Conservation (phyloP, 495 filamentous ascomycete species). For the Cladorrhinum samala region DNA sequence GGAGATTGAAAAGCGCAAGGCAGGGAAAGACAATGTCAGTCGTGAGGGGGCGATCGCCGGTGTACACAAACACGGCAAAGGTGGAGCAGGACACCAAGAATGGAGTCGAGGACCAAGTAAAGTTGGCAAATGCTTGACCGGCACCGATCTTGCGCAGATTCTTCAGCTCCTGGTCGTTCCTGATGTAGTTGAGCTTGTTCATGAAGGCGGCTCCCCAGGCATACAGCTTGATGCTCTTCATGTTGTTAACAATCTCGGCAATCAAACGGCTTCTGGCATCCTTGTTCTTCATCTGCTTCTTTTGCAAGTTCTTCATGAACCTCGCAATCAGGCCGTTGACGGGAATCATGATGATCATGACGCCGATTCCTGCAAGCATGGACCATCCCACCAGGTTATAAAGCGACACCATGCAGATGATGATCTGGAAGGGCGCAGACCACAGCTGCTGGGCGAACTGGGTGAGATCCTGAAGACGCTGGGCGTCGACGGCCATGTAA, state of each 20-base stretch:
- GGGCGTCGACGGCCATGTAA: conserved; percentile 96
- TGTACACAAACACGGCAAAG: conserved; percentile 90
- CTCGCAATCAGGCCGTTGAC: conserved; percentile 89
- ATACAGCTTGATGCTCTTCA: conserved; percentile 99
- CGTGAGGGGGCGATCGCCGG: conserved; percentile 69
- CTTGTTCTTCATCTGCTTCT: conserved; percentile 98
- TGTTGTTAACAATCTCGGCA: conserved; percentile 98
- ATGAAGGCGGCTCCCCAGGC: conserved; percentile 97
- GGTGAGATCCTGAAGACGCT: conserved; percentile 87
- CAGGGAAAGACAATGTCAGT: conserved; percentile 96
- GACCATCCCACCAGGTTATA: conserved; percentile 89
- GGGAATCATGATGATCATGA: conserved; percentile 97
- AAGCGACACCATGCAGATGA: conserved; percentile 87
- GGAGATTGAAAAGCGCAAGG: conserved; percentile 79
- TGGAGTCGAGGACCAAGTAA: conserved; percentile 99
- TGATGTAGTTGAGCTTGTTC: conserved; percentile 89
- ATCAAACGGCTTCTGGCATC: conserved; percentile 88
- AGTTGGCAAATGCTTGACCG: conserved; percentile 88
- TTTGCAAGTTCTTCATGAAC: conserved; percentile 91
- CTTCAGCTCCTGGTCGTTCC: conserved; percentile 91
- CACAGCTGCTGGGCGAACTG: conserved; percentile 93
- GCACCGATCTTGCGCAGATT: conserved; percentile 95
- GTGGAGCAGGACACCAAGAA: conserved; percentile 98
- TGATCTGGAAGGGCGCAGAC: conserved; percentile 96
- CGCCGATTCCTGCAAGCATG: conserved; percentile 93